These are phyloP conservation scores for Candida rishiriensis DNA, from an alignment of 805 yeast genomes.

Conservation along the genomic window DNA sequence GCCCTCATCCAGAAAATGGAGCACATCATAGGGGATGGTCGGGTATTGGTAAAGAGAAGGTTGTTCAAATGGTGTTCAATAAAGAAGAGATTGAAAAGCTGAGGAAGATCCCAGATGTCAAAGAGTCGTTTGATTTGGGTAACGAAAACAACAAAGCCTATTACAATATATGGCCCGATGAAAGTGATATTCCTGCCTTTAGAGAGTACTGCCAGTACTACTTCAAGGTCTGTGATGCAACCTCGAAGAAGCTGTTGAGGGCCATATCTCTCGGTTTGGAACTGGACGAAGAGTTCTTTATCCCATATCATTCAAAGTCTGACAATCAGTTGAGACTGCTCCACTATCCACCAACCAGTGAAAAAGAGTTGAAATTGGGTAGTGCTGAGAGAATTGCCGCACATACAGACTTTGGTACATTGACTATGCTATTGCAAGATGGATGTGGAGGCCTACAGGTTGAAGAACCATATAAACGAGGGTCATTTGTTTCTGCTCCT, in stretches of 20 bases:
- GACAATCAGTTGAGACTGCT: conserved; percentile 29
- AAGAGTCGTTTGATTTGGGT: conserved; percentile 32
- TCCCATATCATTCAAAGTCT: conserved; percentile 21
- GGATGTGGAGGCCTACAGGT: conserved; percentile 36
- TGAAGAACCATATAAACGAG: conserved; percentile 25
- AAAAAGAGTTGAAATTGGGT: conserved; percentile 23
- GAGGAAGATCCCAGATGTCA: conserved; percentile 25
- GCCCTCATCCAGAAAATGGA: conserved; percentile 18
- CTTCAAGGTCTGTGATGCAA: conserved; percentile 15
- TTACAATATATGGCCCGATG: conserved; percentile 23
- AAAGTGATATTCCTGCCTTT: conserved; percentile 25
- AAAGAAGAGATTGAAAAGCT: conserved; percentile 10
- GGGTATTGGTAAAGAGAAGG: conserved; percentile 20
- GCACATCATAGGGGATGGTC: conserved; percentile 26
- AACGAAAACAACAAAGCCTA: conserved; percentile 15
- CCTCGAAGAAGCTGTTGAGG: conserved; percentile 23
- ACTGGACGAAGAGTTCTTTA: conserved; percentile 25
- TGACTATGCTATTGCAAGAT: conserved; percentile 34
- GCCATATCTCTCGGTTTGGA: conserved; percentile 26
- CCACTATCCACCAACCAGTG: conserved; percentile 31
- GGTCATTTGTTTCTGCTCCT: conserved; percentile 29
- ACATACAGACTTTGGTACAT: conserved; percentile 35
- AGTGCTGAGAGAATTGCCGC: conserved; percentile 35
- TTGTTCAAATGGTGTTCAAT: conserved; percentile 21
- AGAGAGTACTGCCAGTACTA: conserved; percentile 18